Conservation (phyloP, 2,329 filamentous ascomycete genomes). For the Emydomyces testavorans region DNA sequence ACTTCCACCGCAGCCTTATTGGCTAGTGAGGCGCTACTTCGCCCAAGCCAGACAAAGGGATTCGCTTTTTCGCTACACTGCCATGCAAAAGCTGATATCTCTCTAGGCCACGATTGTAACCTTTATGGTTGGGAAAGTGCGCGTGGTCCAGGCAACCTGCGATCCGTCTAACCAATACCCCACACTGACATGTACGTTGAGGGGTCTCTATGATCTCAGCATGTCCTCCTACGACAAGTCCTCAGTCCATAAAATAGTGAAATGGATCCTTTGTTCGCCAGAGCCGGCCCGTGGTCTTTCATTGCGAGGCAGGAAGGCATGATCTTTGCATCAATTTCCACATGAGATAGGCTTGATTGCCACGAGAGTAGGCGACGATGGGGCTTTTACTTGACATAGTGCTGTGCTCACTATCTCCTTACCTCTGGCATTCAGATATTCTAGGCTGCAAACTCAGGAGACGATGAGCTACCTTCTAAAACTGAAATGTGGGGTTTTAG, state of each 20-base stretch:
- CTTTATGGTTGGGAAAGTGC: conserved; percentile 8
- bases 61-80: no score
- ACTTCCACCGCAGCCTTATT: no score
- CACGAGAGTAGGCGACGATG: not conserved
- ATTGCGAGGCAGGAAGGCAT: conserved; percentile 9
- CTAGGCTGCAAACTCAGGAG: no score
- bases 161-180: conserved; percentile 11
- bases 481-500: no score
- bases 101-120: conserved; percentile 14
- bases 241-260: conserved; percentile 10
- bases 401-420: not conserved
- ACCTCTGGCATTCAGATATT: no score
- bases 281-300: conserved; percentile 10
- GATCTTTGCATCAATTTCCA: not conserved
- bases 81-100: not conserved
- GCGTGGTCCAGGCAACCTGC: conserved; percentile 12
- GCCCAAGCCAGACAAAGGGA: no score
- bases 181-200: conserved; percentile 12
- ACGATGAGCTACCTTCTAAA: no score
- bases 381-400: not conserved
- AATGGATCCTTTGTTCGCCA: conserved; percentile 16
- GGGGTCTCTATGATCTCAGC: conserved; percentile 12
- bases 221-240: conserved; percentile 12
- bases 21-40: no score
- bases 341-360: not conserved